phyloP scores from a whole-genome alignment of 2,329 filamentous ascomycete genomes.

The Talaromyces verruculosus region DNA sequence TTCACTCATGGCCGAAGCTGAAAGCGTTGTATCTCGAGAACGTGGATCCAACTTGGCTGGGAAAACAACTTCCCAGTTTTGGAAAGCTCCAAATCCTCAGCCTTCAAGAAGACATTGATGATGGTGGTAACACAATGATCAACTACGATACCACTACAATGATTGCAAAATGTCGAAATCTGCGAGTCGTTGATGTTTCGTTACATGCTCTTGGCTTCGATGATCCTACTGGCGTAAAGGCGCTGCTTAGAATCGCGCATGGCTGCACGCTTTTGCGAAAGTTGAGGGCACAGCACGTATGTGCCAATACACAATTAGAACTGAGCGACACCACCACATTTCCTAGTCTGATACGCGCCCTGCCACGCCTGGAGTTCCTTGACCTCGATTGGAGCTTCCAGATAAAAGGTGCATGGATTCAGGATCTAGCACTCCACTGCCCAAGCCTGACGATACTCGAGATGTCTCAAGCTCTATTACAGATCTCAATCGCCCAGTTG shows the following conservation, averaged over 20 bases:
- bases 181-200: not conserved
- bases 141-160: too few species aligned
- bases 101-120: not conserved
- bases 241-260: not conserved
- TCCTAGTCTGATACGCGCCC: not conserved
- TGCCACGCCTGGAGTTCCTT: slow-evolving; percentile 3
- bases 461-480: not conserved
- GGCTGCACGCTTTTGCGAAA: not conserved
- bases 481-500: not conserved
- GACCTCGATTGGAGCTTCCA: not conserved
- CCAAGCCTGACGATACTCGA: not conserved
- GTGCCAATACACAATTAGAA: too few species aligned
- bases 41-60: too few species aligned
- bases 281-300: not conserved
- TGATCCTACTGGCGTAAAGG: too few species aligned
- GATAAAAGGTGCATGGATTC: not conserved
- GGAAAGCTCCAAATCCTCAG: slow-evolving; percentile 3
- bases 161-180: not conserved
- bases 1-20: too few species aligned
- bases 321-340: not conserved
- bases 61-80: not conserved
- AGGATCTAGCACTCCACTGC: not conserved
- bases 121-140: too few species aligned
- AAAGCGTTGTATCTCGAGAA: too few species aligned
- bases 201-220: not conserved